Evolutionary conservation across 108 stramenopile genomes (phyloP).

Genomic region (Conticribra weissflogii): DNA sequence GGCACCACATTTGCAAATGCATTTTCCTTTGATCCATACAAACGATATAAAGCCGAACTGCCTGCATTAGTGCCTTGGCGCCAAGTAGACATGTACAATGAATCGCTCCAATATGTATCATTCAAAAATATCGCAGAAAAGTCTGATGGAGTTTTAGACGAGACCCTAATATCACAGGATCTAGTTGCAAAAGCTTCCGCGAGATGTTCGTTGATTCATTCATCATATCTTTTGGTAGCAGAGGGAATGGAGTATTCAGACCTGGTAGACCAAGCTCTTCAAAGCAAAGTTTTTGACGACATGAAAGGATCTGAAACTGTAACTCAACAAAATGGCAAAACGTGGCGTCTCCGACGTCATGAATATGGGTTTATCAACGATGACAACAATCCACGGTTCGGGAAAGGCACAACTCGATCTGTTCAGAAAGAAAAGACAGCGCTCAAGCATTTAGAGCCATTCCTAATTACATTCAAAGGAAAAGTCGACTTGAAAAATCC

Average conservation of each 20-base stretch:
- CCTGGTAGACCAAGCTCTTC: constrained; percentile 36
- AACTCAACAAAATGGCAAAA: constrained; percentile 39
- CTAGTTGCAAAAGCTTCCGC: constrained; percentile 42
- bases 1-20: constrained; percentile 31
- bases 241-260: constrained; percentile 45
- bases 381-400: constrained; percentile 61
- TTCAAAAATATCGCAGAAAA: constrained; percentile 14
- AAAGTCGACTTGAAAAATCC: constrained; percentile 67
- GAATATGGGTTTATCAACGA: constrained; percentile 19
- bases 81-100: constrained; percentile 58
- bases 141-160: background rate
- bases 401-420: constrained; percentile 54
- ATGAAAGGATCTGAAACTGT: constrained; percentile 51
- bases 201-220: constrained; percentile 73
- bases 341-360: constrained; percentile 62
- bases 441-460: constrained; percentile 46
- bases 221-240: constrained; percentile 61
- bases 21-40: constrained; percentile 27
- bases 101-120: constrained; percentile 68
- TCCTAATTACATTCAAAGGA: constrained; percentile 64
- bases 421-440: constrained; percentile 58
- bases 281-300: constrained; percentile 56
- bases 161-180: constrained; percentile 25
- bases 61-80: constrained; percentile 1
- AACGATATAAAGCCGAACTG: background rate